Evolutionary conservation across 148 eudicot species (phyloP).

Genomic region (Beta vulgaris): DNA sequence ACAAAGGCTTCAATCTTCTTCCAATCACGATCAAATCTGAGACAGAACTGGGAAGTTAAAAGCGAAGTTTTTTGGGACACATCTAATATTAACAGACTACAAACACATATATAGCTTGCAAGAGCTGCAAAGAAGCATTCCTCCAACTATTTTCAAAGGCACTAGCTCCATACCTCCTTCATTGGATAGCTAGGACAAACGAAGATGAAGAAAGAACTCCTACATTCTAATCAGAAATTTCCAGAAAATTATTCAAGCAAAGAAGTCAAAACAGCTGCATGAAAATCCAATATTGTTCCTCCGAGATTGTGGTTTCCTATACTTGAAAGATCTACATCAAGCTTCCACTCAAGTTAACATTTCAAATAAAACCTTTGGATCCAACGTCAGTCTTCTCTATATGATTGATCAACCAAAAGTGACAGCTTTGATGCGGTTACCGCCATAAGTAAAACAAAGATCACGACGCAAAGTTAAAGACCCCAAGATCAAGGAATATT

Average conservation of each 20-base stretch:
- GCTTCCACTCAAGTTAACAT: background rate
- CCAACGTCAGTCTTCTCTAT: background rate
- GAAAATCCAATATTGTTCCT: background rate
- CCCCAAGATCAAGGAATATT: too few relatives aligned
- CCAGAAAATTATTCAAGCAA: background rate
- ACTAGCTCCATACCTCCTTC: background rate
- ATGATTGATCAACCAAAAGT: background rate
- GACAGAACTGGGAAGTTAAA: background rate
- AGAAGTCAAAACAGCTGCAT: background rate
- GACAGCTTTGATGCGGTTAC: background rate
- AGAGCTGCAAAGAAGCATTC: background rate
- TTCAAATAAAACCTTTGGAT: background rate
- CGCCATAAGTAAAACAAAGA: background rate
- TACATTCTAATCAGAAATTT: too few relatives aligned
- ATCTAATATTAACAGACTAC: background rate
- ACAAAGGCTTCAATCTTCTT: slow-evolving; percentile 73
- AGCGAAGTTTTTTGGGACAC: background rate
- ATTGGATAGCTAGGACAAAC: background rate
- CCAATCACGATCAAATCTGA: slow-evolving; percentile 73
- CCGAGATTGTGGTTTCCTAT: background rate
- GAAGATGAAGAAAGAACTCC: too few relatives aligned
- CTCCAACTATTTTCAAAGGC: background rate
- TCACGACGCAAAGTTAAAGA: background rate
- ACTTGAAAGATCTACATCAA: background rate
- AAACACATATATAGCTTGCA: background rate